Conservation (phyloP, 805 yeast species). For the Candida manassasensis region DNA sequence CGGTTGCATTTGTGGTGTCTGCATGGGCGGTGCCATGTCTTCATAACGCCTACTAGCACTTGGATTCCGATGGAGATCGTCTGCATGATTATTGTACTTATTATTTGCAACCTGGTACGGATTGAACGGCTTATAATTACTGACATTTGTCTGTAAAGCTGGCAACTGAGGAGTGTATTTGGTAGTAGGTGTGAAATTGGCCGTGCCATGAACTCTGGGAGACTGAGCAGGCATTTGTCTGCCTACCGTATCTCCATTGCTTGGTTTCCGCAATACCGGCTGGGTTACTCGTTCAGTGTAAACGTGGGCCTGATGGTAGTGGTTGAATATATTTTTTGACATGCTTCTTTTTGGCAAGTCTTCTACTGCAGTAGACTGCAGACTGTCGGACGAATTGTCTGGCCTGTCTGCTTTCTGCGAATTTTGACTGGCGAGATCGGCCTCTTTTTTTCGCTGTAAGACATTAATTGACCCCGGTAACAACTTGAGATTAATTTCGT, state of each 20-base stretch:
- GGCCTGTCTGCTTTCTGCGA: no score
- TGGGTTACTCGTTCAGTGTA: not conserved
- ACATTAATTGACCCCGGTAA: conserved; percentile 18
- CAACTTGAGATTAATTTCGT: conserved; percentile 16
- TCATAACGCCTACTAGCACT: no score
- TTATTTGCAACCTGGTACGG: not conserved
- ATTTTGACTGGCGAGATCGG: no score
- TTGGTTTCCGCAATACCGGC: not conserved
- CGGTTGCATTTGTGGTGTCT: no score
- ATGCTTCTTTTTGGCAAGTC: conserved; percentile 18
- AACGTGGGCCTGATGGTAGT: conserved; percentile 23
- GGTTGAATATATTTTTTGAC: conserved; percentile 28
- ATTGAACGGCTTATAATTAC: not conserved
- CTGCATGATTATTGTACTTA: no score
- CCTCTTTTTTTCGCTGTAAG: conserved; percentile 17
- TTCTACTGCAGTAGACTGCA: not conserved
- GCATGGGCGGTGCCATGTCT: no score
- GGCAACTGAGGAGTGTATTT: not conserved
- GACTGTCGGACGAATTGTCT: no score
- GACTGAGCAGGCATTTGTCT: not conserved
- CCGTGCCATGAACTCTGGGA: not conserved
- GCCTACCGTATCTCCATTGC: not conserved
- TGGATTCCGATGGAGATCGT: no score
- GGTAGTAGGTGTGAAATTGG: not conserved
- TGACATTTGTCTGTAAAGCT: not conserved